Conservation (phyloP, 371 early-diverging fungal genomes). For the Lichtheimia corymbifera region DNA sequence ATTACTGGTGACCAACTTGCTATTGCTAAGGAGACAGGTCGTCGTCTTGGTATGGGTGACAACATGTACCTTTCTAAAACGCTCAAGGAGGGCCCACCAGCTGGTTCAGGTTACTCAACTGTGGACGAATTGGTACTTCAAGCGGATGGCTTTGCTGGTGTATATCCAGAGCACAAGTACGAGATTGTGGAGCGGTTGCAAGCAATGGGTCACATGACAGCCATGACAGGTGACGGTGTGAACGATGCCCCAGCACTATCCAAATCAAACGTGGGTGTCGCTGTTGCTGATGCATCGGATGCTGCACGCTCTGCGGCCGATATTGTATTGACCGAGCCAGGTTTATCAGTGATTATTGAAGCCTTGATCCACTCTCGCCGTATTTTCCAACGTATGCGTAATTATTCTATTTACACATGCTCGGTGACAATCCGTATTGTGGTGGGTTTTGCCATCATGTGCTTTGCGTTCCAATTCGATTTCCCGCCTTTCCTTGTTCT, state of each 20-base stretch:
- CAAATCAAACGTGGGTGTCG: conserved; percentile 83
- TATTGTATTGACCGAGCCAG: conserved; percentile 78
- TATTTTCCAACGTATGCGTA: conserved; percentile 77
- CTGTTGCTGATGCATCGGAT: conserved; percentile 81
- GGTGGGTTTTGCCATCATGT: conserved; percentile 60
- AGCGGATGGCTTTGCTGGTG: conserved; percentile 89
- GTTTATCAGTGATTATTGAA: conserved; percentile 76
- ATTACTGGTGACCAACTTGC: conserved; percentile 95
- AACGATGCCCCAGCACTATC: conserved; percentile 96
- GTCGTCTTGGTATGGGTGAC: conserved; percentile 75
- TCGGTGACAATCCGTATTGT: conserved; percentile 69
- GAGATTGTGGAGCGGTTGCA: conserved; percentile 93
- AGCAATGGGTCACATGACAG: conserved; percentile 77
- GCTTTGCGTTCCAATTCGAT: conserved; percentile 59
- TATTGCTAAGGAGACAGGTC: conserved; percentile 88
- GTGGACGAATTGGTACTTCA: conserved; percentile 82
- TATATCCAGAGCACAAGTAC: conserved; percentile 93
- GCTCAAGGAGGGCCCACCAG: conserved; percentile 71
- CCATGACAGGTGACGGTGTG: conserved; percentile 97
- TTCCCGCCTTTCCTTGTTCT: conserved; percentile 70
- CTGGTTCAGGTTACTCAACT: conserved; percentile 70
- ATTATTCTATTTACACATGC: conserved; percentile 66
- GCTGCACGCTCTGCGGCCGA: conserved; percentile 80
- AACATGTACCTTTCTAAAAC: conserved; percentile 78
- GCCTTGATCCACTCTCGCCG: conserved; percentile 68